Conservation (phyloP, 2,329 filamentous ascomycete species). For the Talaromyces pinophilus region DNA sequence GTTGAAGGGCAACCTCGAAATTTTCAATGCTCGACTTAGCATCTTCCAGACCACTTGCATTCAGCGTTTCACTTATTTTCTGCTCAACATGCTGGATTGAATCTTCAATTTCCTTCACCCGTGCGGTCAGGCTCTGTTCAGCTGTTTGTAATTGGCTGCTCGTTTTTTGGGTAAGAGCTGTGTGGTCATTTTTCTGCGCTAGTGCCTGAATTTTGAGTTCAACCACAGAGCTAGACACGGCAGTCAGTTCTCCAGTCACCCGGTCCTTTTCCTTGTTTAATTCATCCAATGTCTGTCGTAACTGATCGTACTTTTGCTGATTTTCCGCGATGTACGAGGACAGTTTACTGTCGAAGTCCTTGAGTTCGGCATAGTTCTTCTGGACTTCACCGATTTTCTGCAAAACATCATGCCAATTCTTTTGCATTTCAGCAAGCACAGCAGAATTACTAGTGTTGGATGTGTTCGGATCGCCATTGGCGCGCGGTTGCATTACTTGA, state of each 20-base stretch:
- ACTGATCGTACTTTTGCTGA: constrained; percentile 7
- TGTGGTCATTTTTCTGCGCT: constrained; percentile 3
- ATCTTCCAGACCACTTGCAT: neutral
- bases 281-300: constrained; percentile 20
- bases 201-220: constrained; percentile 3
- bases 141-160: neutral
- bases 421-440: neutral
- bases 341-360: neutral
- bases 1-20: constrained; percentile 12
- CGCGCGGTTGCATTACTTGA: neutral
- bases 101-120: neutral
- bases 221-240: neutral
- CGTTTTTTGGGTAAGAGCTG: neutral
- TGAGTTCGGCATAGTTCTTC: constrained; percentile 1
- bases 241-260: constrained; percentile 13
- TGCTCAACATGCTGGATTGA: constrained; percentile 6
- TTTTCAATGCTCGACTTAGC: neutral
- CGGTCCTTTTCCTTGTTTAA: constrained; percentile 25
- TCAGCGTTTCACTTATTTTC: constrained; percentile 4
- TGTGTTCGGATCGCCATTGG: neutral
- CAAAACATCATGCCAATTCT: neutral
- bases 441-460: neutral
- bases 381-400: neutral
- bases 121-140: neutral
- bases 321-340: constrained; percentile 17